phyloP scores from a whole-genome alignment of 2,329 filamentous ascomycete genomes.

The Thelonectria rubi region DNA sequence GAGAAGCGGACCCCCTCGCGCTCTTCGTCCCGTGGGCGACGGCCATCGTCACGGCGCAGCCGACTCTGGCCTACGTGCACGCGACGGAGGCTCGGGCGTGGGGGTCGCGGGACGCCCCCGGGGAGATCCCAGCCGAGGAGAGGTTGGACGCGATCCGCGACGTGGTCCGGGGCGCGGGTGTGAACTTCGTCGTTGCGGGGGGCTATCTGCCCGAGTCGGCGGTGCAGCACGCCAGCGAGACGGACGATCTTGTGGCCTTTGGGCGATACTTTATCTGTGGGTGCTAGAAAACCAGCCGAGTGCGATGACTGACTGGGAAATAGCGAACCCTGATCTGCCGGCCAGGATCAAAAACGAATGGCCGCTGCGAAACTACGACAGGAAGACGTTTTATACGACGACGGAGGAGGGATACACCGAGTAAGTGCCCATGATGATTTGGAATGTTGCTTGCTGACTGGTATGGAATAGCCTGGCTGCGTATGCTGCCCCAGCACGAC shows the following conservation, averaged over 20 bases:
- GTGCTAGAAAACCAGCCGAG: no score
- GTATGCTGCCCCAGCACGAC: constrained; percentile 23
- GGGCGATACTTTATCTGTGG: constrained; percentile 46
- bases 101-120: constrained; percentile 50
- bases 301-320: constrained; percentile 19
- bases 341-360: constrained; percentile 39
- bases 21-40: constrained; percentile 64
- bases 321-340: constrained; percentile 39
- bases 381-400: constrained; percentile 34
- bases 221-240: constrained; percentile 42
- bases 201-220: constrained; percentile 46
- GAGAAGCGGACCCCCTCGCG: constrained; percentile 63
- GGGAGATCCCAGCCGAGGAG: constrained; percentile 42
- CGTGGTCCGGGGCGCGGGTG: constrained; percentile 41
- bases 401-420: constrained; percentile 35
- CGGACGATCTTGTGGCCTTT: constrained; percentile 48
- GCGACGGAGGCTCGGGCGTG: constrained; percentile 66
- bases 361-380: constrained; percentile 36
- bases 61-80: constrained; percentile 70
- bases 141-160: constrained; percentile 46
- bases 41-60: constrained; percentile 59
- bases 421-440: constrained; percentile 15
- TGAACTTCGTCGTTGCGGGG: constrained; percentile 47
- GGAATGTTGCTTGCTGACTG: constrained; percentile 11
- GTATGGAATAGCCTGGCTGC: constrained; percentile 24